phyloP scores from a whole-genome alignment of 2,329 filamentous ascomycete species.

The Pseudogymnoascus sp. region DNA sequence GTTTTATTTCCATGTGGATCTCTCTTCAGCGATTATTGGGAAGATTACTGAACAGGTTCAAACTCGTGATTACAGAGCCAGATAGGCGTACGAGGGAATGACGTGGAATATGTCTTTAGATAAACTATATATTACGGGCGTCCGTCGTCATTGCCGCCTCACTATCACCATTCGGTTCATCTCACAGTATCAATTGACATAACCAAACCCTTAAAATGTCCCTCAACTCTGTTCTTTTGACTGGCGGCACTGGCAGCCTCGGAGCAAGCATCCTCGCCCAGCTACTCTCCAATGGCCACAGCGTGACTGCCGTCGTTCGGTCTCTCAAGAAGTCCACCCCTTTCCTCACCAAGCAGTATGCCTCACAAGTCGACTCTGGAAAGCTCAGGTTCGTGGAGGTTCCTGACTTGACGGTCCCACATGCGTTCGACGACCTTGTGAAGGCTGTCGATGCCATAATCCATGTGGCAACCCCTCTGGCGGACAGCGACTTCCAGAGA shows the following conservation, averaged over 20 bases:
- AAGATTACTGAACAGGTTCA: not conserved
- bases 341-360: constrained; percentile 12
- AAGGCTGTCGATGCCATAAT: not conserved
- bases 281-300: constrained; percentile 3
- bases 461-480: not conserved
- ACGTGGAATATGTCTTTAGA: not conserved
- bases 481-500: not conserved
- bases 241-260: constrained; percentile 12
- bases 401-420: constrained; percentile 10
- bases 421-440: constrained; percentile 10
- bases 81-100: not conserved
- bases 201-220: not conserved
- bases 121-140: not conserved
- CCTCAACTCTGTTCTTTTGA: constrained; percentile 9
- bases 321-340: not conserved
- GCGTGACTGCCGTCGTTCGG: constrained; percentile 9
- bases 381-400: constrained; percentile 8
- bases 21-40: not conserved
- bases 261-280: constrained; percentile 7
- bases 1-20: not conserved
- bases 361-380: not conserved
- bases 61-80: not conserved
- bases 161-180: not conserved
- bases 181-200: not conserved
- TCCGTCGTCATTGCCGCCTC: not conserved